Evolutionary conservation across 495 filamentous ascomycete genomes (phyloP), one percentile per base, ranked within the genome.

Genomic region (Aspergillus nidulans): DNA sequence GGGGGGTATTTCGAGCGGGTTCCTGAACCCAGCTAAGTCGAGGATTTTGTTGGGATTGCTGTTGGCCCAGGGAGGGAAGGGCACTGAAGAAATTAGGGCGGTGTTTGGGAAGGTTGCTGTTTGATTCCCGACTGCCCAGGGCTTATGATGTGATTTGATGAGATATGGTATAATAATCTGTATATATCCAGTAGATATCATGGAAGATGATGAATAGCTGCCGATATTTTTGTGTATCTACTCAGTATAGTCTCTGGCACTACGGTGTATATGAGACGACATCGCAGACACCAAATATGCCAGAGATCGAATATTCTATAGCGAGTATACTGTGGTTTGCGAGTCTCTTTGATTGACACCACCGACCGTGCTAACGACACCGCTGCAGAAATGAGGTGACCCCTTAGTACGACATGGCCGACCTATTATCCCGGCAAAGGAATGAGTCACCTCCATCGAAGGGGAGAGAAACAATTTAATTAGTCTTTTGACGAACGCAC

Each of bases 11-110:
- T 63, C 67, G 1, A 67, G 63, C 32, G 66, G 67, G 6, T 66
- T 63, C 53, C 54, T 67, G 46, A 70, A 69, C 55, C 67, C 69
- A 2, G 48, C 58, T 23, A 63, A 70, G 49, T 57, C 63, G 7
- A 56, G 66, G 2, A 60, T 72, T 41, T 53, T 70, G 42, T 55
- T 69, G 19, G 64, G 64, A 0, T 40, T 69, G 45, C 34, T 72
- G 51, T 45, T 70, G 34, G 61, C 67, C 1, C 36, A 69, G 49
- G 56, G 55, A 0, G 65, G 62, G 56, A 53, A 50, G 24, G 38
- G 66, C 8, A 49, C 57, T 26, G 64, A 67, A 25, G 64, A 67
- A 30, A 66, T 70, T 34, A 23, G 50, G 4, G 53, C 57, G 9
- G 58, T 49, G 1, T 69, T 69, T 62, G 57, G 34, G 3, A 55